Evolutionary conservation across 1,139 yeast genomes (phyloP), one percentile per base, ranked within the genome.

Genomic region (Taphrina wiesneri): DNA sequence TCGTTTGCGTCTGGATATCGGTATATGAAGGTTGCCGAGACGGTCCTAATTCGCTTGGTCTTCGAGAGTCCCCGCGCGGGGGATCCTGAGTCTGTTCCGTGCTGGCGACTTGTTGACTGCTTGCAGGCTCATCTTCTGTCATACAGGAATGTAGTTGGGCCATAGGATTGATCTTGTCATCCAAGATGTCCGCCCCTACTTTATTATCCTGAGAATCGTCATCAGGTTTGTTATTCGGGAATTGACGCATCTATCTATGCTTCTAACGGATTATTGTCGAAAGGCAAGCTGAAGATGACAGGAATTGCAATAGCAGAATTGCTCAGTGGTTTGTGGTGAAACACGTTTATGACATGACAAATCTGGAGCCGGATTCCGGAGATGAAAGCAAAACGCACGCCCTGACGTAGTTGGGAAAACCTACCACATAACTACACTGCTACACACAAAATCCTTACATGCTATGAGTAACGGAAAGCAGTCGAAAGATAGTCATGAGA

Each of bases 151-250:
- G 59, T 9, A 54, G 32, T 36, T 41, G 46, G 21, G 59, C 59
- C 32, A 7, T 39, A 3, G 46, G 49, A 25, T 36, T 39, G 32
- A 54, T n/a, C 15, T 36, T 36, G 49, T 28, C 34, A 21, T 54
- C 49, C 9, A 54, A 21, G 13, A 54, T 54, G 36, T 54, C 59
- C 23, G 59, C 59, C 17, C 59, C 59, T n/a, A 21, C 49, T n/a
- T 45, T 19, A 9, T 11, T 21, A 21, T 45, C 28, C 49, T 45
- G 13, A 2, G 28, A 45, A 45, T 21, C 49, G 13, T 23, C 49
- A 45, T 45, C 49, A 21, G 25, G 49, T 13, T 39, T 39, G n/a
- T 39, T 17, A 15, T 15, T 13, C 6, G 45, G 6, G 45, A 6
- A 7, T 13, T 39, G n/a, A 39, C 45, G n/a, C 45, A 39, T 39